Evolutionary conservation across 163 green algal species (phyloP).

Genomic region (Scenedesmus sp.): DNA sequence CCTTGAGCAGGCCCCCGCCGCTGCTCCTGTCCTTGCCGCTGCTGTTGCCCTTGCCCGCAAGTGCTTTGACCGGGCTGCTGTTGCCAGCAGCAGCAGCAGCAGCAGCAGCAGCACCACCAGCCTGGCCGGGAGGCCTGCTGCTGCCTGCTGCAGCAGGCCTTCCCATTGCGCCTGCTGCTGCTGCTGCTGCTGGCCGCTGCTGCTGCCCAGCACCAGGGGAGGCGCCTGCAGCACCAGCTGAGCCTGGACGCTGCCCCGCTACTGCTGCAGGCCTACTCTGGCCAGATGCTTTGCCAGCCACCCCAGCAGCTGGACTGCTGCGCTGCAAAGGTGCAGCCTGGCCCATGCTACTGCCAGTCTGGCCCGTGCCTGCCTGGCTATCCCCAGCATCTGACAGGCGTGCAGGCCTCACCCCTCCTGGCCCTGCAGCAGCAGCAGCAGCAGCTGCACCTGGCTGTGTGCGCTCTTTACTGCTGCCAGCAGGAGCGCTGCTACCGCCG

Average conservation of each 20-base stretch:
- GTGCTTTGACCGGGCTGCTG: neutral
- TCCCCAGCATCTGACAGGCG: conserved; percentile 2
- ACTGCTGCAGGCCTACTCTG: neutral
- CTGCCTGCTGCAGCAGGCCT: neutral
- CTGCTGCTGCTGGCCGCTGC: neutral
- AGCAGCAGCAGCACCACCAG: neutral
- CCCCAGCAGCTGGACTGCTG: neutral
- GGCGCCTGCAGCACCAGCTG: neutral
- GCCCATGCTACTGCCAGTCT: conserved; percentile 14
- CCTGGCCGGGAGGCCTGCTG: neutral
- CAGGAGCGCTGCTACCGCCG: neutral
- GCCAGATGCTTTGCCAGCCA: conserved; percentile 4
- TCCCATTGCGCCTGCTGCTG: neutral
- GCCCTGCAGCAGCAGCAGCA: neutral
- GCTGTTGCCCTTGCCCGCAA: neutral
- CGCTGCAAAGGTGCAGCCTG: neutral
- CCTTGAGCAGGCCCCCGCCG: neutral
- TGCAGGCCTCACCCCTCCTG: neutral
- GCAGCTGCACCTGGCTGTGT: neutral
- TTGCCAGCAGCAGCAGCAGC: neutral
- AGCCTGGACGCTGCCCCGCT: neutral
- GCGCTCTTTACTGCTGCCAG: conserved; percentile 5
- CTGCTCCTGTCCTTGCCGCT: conserved; percentile 7
- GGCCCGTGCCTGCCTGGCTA: neutral
- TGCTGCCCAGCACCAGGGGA: neutral